Base-by-base conservation (phyloP, 2,329 filamentous ascomycete genomes). In the Mollisiaceae sp. region DNA sequence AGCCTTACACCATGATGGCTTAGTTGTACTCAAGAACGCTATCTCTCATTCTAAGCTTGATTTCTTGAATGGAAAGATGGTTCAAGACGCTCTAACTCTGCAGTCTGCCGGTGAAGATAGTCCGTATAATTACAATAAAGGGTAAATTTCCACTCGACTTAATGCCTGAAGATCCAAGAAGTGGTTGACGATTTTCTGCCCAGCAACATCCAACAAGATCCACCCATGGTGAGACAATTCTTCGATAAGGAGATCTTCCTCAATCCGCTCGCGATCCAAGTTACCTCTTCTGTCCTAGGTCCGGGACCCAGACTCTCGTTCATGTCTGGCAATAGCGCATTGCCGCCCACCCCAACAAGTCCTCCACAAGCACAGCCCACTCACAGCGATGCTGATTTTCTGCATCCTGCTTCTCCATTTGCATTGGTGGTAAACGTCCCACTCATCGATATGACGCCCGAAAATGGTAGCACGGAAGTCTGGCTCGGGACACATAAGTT, bases 91-190 rank as follows among this genome's bases (percentile, higher is more conserved):
- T 1, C 78, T 78, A 1, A 71, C 75, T 3, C 77, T 89, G 2
- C 83, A 85, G 64, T 78, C 77, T 0, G 77, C 79, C 38, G 85
- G 85, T 1, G 81, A 86, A 22, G 79, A 85, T 18, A 81, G 82
- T 0, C 85, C 85, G 0, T 89, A 83, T 78, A 89, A 89, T 69
- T 89, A 89, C 72, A 88, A 89, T 71, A 81, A 81, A 57, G 85
- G 84, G 70, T 72, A 57, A 15, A 39, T n/a, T 36, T n/a, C 24
- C 22, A 18, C 11, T 60, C n/a, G 6, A 11, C 18, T 18, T 43
- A 1, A 12, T 35, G 8, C 2, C 5, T 6, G 24, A 50, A 20
- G 18, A 8, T 18, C 15, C 15, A 47, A 36, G 22, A 20, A 64
- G 68, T 54, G 55, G 64, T 54, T 54, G 15, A 41, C 8, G 47